Percentiles rank a stretch among this genome's conserved stretches.
phyloP scores from a whole-genome alignment of 768 basidiomycete genomes.

The Boletus vermiculosoides region DNA sequence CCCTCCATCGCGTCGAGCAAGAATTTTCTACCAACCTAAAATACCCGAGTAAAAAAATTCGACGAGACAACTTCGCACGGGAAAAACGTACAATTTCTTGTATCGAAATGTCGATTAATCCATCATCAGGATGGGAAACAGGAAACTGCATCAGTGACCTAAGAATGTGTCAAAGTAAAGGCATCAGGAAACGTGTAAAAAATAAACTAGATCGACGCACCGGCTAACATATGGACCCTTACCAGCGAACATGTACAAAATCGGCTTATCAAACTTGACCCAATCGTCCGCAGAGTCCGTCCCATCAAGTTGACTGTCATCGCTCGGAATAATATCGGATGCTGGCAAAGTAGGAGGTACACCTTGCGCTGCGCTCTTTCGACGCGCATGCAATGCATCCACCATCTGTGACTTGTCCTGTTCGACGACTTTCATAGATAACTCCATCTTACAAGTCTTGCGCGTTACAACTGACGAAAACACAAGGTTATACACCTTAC shows the following conservation, averaged over 20 bases:
- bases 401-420: constrained; percentile 73
- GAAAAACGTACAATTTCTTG: constrained; percentile 54
- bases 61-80: background rate
- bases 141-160: constrained; percentile 85
- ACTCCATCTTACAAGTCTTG: constrained; percentile 63
- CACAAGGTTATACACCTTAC: background rate
- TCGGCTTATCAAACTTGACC: constrained; percentile 65
- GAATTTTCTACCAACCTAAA: constrained; percentile 41
- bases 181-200: background rate
- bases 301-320: constrained; percentile 15
- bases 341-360: constrained; percentile 6
- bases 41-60: background rate
- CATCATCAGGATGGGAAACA: constrained; percentile 75
- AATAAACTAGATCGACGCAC: constrained; percentile 33
- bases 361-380: constrained; percentile 21
- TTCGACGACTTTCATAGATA: constrained; percentile 69
- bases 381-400: constrained; percentile 43
- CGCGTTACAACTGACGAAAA: constrained; percentile 50
- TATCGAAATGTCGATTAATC: constrained; percentile 67
- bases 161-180: background rate
- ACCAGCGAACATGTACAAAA: constrained; percentile 72
- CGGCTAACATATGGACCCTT: constrained; percentile 74
- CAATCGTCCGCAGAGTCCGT: constrained; percentile 54
- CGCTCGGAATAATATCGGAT: constrained; percentile 10
- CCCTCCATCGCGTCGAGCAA: constrained; percentile 56